Conservation (phyloP, 2,329 filamentous ascomycete species). For the Thelonectria rubi region DNA sequence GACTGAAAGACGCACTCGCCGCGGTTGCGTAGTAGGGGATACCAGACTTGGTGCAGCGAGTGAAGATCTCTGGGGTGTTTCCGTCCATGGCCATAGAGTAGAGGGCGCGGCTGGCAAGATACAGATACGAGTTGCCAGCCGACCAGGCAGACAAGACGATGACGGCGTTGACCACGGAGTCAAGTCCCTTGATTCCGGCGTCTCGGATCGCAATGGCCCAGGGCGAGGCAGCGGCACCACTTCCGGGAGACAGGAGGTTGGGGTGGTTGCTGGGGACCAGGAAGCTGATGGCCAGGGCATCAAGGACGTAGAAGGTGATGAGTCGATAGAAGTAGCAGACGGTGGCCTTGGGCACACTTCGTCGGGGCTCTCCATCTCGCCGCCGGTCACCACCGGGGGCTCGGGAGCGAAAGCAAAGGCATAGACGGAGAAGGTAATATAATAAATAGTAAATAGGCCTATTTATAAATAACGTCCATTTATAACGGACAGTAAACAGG, state of each 20-base stretch:
- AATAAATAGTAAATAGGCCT: too few relatives aligned
- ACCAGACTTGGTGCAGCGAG: conserved; percentile 36
- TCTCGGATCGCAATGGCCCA: conserved; percentile 62
- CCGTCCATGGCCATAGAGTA: conserved; percentile 54
- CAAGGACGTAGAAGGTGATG: conserved; percentile 74
- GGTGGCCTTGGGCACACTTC: conserved; percentile 72
- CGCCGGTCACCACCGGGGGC: conserved; percentile 68
- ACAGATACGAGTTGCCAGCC: conserved; percentile 63
- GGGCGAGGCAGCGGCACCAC: conserved; percentile 55
- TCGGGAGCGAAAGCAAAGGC: conserved; percentile 70
- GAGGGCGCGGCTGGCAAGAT: conserved; percentile 56
- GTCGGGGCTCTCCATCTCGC: conserved; percentile 71
- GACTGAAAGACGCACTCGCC: conserved; percentile 18
- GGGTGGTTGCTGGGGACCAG: background rate
- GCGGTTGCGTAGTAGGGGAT: conserved; percentile 24
- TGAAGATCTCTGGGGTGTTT: conserved; percentile 52
- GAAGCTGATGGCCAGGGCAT: conserved; percentile 71
- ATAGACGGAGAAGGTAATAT: conserved; percentile 64
- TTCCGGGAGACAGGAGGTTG: background rate
- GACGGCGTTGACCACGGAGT: conserved; percentile 62
- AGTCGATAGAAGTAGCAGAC: conserved; percentile 78
- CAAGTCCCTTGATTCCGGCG: conserved; percentile 55
- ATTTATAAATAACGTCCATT: too few relatives aligned
- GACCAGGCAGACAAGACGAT: conserved; percentile 66
- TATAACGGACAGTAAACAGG: too few relatives aligned